Evolutionary conservation across 1,284 basidiomycete genomes (phyloP).

Genomic region (Fomitopsis betulina): DNA sequence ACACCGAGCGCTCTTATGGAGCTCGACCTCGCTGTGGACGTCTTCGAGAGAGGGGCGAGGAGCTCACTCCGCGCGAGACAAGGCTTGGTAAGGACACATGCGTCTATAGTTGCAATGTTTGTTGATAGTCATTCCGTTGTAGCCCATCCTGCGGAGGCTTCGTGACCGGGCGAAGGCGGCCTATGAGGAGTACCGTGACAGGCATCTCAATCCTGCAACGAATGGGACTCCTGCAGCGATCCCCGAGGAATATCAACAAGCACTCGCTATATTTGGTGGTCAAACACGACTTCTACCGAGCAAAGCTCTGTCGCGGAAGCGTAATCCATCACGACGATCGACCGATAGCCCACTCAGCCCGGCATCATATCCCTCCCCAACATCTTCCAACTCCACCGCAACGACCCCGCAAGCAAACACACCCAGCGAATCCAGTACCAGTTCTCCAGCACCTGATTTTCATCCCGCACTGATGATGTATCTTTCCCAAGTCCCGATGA

Average conservation of each 20-base stretch:
- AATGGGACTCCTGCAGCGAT: slow-evolving; percentile 24
- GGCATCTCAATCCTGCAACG: slow-evolving; percentile 20
- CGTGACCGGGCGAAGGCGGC: slow-evolving; percentile 22
- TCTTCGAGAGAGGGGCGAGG: slow-evolving; percentile 26
- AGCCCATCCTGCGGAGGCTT: slow-evolving; percentile 25
- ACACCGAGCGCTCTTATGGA: slow-evolving; percentile 28
- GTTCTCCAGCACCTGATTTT: slow-evolving; percentile 36
- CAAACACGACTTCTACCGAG: slow-evolving; percentile 38
- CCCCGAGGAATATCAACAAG: slow-evolving; percentile 46
- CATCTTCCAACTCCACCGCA: slow-evolving; percentile 12
- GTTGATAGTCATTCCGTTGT: background rate
- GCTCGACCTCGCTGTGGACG: slow-evolving; percentile 27
- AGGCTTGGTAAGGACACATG: slow-evolving; percentile 22
- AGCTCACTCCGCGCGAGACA: slow-evolving; percentile 23
- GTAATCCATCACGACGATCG: slow-evolving; percentile 3
- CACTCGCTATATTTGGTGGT: slow-evolving; percentile 62
- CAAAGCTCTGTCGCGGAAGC: slow-evolving; percentile 27
- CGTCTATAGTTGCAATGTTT: background rate
- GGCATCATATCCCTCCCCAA: slow-evolving; percentile 8
- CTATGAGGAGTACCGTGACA: slow-evolving; percentile 25
- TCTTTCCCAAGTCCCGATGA: slow-evolving; percentile 34
- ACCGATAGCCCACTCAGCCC: slow-evolving; percentile 6
- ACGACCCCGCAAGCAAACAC: slow-evolving; percentile 4
- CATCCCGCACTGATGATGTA: slow-evolving; percentile 53
- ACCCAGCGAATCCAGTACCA: slow-evolving; percentile 20